Conservation (phyloP, 176 grass and related monocot species). For the Paspalum notatum region DNA sequence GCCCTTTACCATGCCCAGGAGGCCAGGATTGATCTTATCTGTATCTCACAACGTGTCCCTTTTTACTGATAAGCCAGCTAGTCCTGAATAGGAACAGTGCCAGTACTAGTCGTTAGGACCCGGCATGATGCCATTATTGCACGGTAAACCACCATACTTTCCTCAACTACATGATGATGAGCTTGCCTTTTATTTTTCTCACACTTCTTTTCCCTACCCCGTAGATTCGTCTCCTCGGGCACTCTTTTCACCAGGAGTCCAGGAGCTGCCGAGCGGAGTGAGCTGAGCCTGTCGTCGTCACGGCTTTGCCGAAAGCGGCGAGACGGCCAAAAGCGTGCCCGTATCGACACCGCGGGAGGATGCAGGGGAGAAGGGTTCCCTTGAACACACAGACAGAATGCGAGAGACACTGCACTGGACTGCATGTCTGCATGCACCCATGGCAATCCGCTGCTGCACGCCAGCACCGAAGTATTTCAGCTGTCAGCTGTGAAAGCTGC, state of each 20-base stretch:
- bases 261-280: background rate
- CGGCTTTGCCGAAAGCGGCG: conserved; percentile 41
- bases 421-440: background rate
- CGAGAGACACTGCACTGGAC: too few relatives aligned
- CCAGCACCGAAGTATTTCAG: background rate
- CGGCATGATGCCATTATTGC: conserved; percentile 41
- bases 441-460: background rate
- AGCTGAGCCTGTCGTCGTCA: background rate
- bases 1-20: background rate
- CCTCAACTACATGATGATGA: conserved; percentile 35
- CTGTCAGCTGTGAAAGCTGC: background rate
- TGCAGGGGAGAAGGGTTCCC: background rate
- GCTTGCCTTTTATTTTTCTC: background rate
- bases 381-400: background rate
- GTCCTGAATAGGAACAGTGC: background rate
- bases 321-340: conserved; percentile 26
- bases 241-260: conserved; percentile 14
- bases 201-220: conserved; percentile 17
- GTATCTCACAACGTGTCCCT: background rate
- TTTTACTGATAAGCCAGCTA: background rate
- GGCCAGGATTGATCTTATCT: background rate
- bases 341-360: conserved; percentile 2
- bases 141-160: conserved; percentile 28
- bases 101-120: conserved; percentile 11
- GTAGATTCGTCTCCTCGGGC: background rate